Conservation (phyloP, 768 basidiomycete species). For the Gymnopilus dilepis region DNA sequence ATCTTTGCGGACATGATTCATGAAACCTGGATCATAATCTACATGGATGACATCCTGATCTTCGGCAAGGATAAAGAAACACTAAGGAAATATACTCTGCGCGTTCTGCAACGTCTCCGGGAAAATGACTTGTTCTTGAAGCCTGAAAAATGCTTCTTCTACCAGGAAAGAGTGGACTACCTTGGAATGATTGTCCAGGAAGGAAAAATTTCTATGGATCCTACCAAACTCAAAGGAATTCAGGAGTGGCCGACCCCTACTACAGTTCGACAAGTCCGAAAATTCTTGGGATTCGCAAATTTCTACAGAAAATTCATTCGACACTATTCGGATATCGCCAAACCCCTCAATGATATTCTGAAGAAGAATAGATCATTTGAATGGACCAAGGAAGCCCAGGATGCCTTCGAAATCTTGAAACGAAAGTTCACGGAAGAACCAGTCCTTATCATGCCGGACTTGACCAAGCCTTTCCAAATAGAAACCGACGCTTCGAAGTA, state of each 20-base stretch:
- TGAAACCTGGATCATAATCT: slow-evolving; percentile 13
- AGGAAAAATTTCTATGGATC: slow-evolving; percentile 33
- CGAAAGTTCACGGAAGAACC: no score
- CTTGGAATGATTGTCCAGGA: slow-evolving; percentile 27
- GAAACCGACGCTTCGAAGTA: not conserved
- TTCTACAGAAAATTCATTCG: no score
- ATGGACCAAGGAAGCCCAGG: no score
- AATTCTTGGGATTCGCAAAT: not conserved
- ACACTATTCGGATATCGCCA: no score
- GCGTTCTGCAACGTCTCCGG: slow-evolving; percentile 25
- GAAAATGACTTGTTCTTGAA: slow-evolving; percentile 40
- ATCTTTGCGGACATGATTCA: slow-evolving; percentile 10
- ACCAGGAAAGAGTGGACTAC: slow-evolving; percentile 29
- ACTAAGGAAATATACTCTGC: no score
- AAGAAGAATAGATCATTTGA: no score
- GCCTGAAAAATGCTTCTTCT: slow-evolving; percentile 41
- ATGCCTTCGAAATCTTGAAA: no score
- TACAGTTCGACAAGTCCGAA: not conserved
- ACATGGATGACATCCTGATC: slow-evolving; percentile 22
- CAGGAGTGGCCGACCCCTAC: slow-evolving; percentile 33
- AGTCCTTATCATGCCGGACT: no score
- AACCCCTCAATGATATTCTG: no score
- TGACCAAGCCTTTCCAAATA: not conserved
- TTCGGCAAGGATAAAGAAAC: not conserved
- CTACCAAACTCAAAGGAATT: slow-evolving; percentile 33